Percentiles rank a stretch among this genome's conserved stretches.
phyloP scores from a whole-genome alignment of 1,139 yeast genomes.

The Suhomyces atakaporum region DNA sequence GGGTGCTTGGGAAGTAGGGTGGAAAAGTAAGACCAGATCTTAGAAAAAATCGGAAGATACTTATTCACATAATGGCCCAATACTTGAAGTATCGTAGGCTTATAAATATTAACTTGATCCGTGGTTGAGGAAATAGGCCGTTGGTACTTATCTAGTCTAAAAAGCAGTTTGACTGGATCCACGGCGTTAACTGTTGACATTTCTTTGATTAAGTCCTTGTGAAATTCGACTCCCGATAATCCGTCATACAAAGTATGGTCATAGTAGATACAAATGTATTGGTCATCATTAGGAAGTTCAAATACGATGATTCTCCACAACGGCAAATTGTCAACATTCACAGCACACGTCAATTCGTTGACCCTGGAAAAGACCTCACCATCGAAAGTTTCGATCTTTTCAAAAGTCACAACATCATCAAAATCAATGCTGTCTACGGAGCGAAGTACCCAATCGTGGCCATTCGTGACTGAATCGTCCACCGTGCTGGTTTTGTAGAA shows the following conservation, averaged over 20 bases:
- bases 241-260: slow-evolving; percentile 20
- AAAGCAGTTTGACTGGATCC: slow-evolving; percentile 1
- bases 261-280: slow-evolving; percentile 14
- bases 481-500: slow-evolving; percentile 17
- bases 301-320: slow-evolving; percentile 32
- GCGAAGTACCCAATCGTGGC: slow-evolving; percentile 20
- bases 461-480: slow-evolving; percentile 16
- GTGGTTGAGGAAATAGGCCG: slow-evolving; percentile 2
- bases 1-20: not conserved
- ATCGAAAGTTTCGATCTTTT: slow-evolving; percentile 18
- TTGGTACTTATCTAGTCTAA: slow-evolving; percentile 5
- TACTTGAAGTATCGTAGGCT: not conserved
- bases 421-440: slow-evolving; percentile 24
- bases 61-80: not conserved
- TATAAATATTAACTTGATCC: not conserved
- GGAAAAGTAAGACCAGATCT: not conserved
- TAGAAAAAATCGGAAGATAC: not conserved
- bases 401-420: slow-evolving; percentile 28
- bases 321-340: slow-evolving; percentile 22
- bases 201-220: slow-evolving; percentile 14
- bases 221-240: slow-evolving; percentile 16
- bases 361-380: slow-evolving; percentile 19
- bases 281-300: slow-evolving; percentile 6
- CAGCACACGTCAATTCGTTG: slow-evolving; percentile 20
- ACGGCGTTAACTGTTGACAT: slow-evolving; percentile 11